These are phyloP conservation scores for Plasmodium chabaudi DNA, from an alignment of 169 alveolate species.

Conservation along the genomic window DNA sequence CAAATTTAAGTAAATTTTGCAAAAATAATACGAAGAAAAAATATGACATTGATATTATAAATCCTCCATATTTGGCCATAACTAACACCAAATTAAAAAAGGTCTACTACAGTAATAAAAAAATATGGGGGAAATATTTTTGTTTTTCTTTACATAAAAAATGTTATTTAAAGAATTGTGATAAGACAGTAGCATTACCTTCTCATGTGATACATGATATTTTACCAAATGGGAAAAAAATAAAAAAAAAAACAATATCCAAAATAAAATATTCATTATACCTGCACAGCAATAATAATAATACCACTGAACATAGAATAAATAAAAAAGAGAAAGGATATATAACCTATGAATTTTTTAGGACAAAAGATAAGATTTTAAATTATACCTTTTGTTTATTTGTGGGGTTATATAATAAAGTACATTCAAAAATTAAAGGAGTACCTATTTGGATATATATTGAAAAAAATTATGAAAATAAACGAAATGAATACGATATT, in stretches of 20 bases:
- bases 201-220: too few species aligned
- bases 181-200: too few species aligned
- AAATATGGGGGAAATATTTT: neutral
- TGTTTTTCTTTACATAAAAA: slow-evolving; percentile 7
- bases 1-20: neutral
- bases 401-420: slow-evolving; percentile 23
- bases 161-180: neutral
- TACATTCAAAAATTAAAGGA: slow-evolving; percentile 15
- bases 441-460: slow-evolving; percentile 37
- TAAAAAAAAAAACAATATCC: too few species aligned
- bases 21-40: neutral
- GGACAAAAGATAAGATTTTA: slow-evolving; percentile 9
- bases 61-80: neutral
- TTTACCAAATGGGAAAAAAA: too few species aligned
- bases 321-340: neutral
- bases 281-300: too few species aligned
- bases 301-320: neutral
- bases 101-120: slow-evolving; percentile 8
- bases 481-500: neutral
- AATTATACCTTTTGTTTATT: slow-evolving; percentile 55
- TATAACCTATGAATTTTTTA: slow-evolving; percentile 34
- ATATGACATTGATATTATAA: neutral
- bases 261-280: too few species aligned
- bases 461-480: neutral
- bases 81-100: slow-evolving; percentile 37